phyloP scores from a whole-genome alignment of 1,284 basidiomycete species.

The Neonothopanus nambi region DNA sequence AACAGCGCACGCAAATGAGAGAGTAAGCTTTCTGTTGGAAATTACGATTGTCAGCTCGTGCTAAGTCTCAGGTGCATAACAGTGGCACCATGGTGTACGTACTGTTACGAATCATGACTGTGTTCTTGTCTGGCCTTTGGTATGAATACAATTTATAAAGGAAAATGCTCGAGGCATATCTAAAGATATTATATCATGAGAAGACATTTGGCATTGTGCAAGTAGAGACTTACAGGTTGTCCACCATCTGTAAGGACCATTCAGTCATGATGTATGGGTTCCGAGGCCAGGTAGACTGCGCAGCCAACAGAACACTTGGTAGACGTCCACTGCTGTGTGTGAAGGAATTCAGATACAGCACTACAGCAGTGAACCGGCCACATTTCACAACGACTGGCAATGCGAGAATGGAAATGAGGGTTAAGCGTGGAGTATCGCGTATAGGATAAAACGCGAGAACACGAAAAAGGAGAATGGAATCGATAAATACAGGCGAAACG shows the following conservation, averaged over 20 bases:
- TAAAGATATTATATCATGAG: not conserved
- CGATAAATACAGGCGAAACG: not conserved
- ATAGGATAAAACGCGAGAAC: slow-evolving; percentile 1
- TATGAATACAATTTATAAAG: not conserved
- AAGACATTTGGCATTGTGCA: no score
- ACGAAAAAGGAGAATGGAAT: slow-evolving; percentile 5
- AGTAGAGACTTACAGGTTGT: not conserved
- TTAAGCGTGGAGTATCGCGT: not conserved
- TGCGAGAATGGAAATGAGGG: not conserved
- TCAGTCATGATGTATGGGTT: not conserved
- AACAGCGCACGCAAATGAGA: not conserved
- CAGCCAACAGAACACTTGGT: not conserved
- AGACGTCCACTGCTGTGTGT: slow-evolving; percentile 1
- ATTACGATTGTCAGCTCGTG: not conserved
- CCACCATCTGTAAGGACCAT: not conserved
- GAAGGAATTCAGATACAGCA: not conserved
- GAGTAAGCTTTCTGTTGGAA: slow-evolving; percentile 5
- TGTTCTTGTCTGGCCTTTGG: not conserved
- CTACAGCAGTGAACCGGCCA: not conserved
- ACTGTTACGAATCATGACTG: not conserved
- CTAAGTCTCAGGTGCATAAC: not conserved
- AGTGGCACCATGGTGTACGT: not conserved
- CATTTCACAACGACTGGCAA: not conserved
- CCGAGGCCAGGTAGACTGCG: not conserved
- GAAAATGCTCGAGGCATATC: not conserved